A percentile compares a stretch with the other conserved stretches of the same genome.
These are phyloP conservation scores for Eucalyptus pauciflora DNA, from an alignment of 345 rosid genomes.

Conservation along the genomic window DNA sequence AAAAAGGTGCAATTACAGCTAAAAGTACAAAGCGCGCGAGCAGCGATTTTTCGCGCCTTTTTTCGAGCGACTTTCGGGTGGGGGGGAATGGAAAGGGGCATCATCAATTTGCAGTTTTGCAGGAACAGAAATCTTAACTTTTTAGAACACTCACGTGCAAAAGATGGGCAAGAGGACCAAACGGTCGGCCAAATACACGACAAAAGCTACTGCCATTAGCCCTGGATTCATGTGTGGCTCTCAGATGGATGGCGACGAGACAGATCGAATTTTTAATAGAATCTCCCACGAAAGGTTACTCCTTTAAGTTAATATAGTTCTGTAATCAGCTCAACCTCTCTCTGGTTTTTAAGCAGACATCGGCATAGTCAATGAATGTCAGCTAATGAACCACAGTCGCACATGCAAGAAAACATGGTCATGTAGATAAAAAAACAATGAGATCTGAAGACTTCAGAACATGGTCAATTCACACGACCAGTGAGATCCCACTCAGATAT, in stretches of 20 bases:
- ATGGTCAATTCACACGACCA: not conserved
- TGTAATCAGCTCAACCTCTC: not conserved
- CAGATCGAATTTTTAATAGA: not conserved
- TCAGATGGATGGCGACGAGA: not conserved
- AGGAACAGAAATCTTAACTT: not conserved
- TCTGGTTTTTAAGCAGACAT: not conserved
- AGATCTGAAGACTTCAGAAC: not conserved
- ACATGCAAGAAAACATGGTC: not conserved
- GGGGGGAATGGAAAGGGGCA: not conserved
- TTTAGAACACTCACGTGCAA: not conserved
- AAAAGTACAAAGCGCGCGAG: not conserved
- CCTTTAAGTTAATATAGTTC: not conserved
- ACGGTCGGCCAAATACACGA: not conserved
- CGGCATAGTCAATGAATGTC: not conserved
- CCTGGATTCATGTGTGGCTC: not conserved
- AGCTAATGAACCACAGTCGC: not conserved
- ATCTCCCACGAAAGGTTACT: not conserved
- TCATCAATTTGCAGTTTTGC: not conserved
- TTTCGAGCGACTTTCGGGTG: not conserved
- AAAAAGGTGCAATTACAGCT: not conserved
- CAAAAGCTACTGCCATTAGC: not conserved
- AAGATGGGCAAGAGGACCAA: not conserved
- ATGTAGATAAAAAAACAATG: not conserved
- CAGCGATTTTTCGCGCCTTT: not conserved
- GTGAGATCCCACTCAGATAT: not conserved